phyloP scores from a whole-genome alignment of 1,139 yeast species.

The Suhomyces chickasaworum region DNA sequence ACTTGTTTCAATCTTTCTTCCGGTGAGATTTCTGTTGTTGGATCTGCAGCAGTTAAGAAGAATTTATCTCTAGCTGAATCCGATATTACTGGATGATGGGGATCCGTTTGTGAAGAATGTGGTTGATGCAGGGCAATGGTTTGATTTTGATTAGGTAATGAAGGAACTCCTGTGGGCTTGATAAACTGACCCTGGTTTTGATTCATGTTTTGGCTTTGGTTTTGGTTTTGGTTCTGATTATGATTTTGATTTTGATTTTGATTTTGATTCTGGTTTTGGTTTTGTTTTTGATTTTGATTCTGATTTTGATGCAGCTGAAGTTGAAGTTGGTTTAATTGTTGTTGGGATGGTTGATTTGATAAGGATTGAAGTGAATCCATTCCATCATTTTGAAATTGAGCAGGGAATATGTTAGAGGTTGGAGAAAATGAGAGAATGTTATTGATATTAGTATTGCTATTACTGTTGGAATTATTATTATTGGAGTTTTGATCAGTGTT shows the following conservation, averaged over 20 bases:
- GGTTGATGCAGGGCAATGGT: not conserved
- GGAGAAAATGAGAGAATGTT: conserved; percentile 37
- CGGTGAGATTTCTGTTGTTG: conserved; percentile 91
- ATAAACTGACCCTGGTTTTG: conserved; percentile 8
- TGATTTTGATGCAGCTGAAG: not conserved
- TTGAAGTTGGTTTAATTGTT: not conserved
- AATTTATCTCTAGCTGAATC: conserved; percentile 91
- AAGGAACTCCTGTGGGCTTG: conserved; percentile 10
- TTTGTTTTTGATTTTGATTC: not conserved
- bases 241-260: not conserved
- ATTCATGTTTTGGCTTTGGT: not conserved
- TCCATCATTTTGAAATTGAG: conserved; percentile 21
- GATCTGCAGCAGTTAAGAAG: conserved; percentile 95
- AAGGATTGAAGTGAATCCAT: conserved; percentile 14
- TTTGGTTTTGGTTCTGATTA: too few species aligned
- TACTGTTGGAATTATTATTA: not conserved
- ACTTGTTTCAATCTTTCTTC: conserved; percentile 93
- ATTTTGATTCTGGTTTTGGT: conserved; percentile 5
- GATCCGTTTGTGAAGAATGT: conserved; percentile 3
- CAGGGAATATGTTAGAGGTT: conserved; percentile 25
- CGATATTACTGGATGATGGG: conserved; percentile 54
- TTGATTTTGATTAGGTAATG: not conserved
- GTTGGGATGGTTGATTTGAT: conserved; percentile 12
- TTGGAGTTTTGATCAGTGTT: not conserved
- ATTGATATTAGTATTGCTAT: conserved; percentile 16